Conservation (phyloP, 345 rosid genomes). For the Durio zibethinus region DNA sequence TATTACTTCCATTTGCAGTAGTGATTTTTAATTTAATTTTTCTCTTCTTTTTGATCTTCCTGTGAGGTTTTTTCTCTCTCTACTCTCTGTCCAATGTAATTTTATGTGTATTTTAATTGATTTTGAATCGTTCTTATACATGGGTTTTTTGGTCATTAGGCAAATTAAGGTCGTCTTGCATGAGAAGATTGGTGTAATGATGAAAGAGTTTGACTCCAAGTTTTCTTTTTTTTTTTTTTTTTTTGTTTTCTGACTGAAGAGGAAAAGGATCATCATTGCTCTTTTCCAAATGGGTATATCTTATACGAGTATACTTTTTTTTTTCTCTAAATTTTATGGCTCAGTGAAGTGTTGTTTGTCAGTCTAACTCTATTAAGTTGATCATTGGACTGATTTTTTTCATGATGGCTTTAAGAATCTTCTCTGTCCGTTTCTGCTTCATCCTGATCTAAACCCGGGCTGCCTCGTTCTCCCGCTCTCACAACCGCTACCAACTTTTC, state of each 20-base stretch:
- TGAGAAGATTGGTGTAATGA: conserved; percentile 68
- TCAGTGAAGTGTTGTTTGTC: conserved; percentile 27
- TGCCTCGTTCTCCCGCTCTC: conserved; percentile 7
- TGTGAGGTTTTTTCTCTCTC: conserved; percentile 10
- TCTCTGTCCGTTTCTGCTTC: conserved; percentile 39
- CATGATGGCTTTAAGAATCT: conserved; percentile 48
- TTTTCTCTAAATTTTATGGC: conserved; percentile 32
- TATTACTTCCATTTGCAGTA: conserved; percentile 12
- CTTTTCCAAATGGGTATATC: neutral
- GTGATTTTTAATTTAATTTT: neutral
- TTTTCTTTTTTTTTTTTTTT: neutral
- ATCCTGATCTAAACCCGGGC: conserved; percentile 19
- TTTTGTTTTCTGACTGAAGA: conserved; percentile 31
- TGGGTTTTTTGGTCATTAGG: conserved; percentile 19
- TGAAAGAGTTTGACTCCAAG: conserved; percentile 56
- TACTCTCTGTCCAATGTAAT: neutral
- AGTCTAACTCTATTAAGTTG: conserved; percentile 36
- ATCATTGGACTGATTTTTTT: conserved; percentile 31
- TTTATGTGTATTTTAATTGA: neutral
- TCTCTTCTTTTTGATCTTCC: neutral
- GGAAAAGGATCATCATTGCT: conserved; percentile 42
- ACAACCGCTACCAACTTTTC: neutral
- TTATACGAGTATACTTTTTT: neutral
- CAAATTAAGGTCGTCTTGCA: conserved; percentile 24
- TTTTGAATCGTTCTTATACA: neutral